Evolutionary conservation across 495 filamentous ascomycete genomes (phyloP).

Genomic region (Hyaloscypha bicolor): DNA sequence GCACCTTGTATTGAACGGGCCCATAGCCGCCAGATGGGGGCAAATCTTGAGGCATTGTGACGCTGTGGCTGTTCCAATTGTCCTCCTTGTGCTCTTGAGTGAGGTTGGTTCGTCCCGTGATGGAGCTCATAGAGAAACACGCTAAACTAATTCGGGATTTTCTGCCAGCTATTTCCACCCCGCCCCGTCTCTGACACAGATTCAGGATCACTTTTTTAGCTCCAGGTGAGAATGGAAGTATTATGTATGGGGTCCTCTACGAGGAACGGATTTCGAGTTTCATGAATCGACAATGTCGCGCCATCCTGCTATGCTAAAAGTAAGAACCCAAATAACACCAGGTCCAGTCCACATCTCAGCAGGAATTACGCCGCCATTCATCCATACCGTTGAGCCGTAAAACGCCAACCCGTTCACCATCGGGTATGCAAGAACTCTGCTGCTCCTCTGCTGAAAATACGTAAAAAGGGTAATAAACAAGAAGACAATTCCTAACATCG

Average conservation of each 20-base stretch:
- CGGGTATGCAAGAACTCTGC: neutral
- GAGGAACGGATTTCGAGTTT: neutral
- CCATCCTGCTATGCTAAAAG: conserved; percentile 22
- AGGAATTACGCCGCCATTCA: conserved; percentile 8
- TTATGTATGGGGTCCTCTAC: neutral
- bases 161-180: neutral
- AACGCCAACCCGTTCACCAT: conserved; percentile 17
- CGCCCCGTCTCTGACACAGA: too few relatives aligned
- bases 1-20: conserved; percentile 93
- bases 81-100: neutral
- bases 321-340: conserved; percentile 6
- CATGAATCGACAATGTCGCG: neutral
- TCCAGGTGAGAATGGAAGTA: neutral
- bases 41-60: conserved; percentile 81
- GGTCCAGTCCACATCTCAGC: conserved; percentile 1
- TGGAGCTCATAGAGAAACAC: neutral
- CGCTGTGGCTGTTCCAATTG: conserved; percentile 30
- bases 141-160: conserved; percentile 15
- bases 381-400: neutral
- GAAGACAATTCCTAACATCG: conserved; percentile 8
- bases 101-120: conserved; percentile 16
- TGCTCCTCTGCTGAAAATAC: neutral
- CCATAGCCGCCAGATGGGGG: conserved; percentile 92
- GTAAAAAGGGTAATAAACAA: conserved; percentile 17
- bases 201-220: too few relatives aligned